phyloP scores from a whole-genome alignment of 441 rosid genomes.

The Caryocar brasiliense region DNA sequence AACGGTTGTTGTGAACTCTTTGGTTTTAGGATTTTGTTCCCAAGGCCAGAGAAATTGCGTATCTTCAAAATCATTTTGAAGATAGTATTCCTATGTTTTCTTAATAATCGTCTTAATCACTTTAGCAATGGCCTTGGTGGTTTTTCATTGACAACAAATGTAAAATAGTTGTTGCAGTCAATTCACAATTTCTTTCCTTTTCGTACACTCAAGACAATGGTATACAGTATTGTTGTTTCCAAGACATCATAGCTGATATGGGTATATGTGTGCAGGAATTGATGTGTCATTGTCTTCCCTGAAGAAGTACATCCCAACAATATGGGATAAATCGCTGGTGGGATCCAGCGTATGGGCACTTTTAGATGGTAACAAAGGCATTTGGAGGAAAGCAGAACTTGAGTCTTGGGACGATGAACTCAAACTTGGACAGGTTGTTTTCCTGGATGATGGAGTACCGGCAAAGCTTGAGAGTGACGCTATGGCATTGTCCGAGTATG shows the following conservation, averaged over 20 bases:
- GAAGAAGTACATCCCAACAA: constrained; percentile 49
- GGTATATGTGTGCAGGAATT: constrained; percentile 40
- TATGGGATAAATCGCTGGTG: constrained; percentile 68
- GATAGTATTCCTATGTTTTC: background rate
- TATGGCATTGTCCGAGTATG: constrained; percentile 51
- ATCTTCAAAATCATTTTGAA: too few species aligned
- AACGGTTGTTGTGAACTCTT: background rate
- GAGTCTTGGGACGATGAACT: constrained; percentile 77
- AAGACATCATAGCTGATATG: constrained; percentile 8
- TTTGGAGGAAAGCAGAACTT: constrained; percentile 88
- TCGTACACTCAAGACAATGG: too few species aligned
- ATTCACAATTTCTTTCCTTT: background rate
- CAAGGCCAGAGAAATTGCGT: background rate
- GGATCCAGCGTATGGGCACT: constrained; percentile 78
- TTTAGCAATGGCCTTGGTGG: too few species aligned
- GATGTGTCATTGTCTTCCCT: constrained; percentile 65
- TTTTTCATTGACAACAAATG: too few species aligned
- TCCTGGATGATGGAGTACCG: constrained; percentile 57
- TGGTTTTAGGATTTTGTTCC: background rate
- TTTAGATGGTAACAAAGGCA: constrained; percentile 39
- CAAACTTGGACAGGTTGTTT: constrained; percentile 59
- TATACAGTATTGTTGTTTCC: too few species aligned
- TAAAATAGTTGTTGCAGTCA: too few species aligned
- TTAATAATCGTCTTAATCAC: too few species aligned
- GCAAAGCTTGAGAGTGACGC: constrained; percentile 48